Percentiles rank a stretch among this genome's conserved stretches.
These are phyloP conservation scores for Aspergillus sparsus DNA, from an alignment of 495 filamentous ascomycete species.

Conservation along the genomic window DNA sequence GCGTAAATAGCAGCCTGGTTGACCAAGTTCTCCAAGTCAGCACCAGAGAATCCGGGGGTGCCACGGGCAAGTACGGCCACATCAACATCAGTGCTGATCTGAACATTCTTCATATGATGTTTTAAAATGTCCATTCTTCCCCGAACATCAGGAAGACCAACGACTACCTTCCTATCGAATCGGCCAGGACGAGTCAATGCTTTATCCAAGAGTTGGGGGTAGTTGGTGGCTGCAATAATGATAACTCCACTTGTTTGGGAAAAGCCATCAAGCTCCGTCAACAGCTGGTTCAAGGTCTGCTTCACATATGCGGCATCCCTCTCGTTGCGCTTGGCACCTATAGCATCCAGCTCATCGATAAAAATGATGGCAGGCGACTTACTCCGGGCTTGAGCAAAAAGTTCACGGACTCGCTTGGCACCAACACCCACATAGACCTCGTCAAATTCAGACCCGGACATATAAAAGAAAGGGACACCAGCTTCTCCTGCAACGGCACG, in stretches of 20 bases:
- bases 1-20: constrained; percentile 95
- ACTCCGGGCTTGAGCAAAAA: constrained; percentile 82
- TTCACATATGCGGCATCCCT: constrained; percentile 95
- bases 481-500: constrained; percentile 96
- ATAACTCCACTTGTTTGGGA: constrained; percentile 92
- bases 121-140: constrained; percentile 88
- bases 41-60: constrained; percentile 90
- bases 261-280: constrained; percentile 98
- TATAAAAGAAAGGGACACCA: constrained; percentile 98
- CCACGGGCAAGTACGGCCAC: constrained; percentile 77
- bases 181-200: constrained; percentile 91
- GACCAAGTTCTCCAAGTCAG: constrained; percentile 92
- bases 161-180: constrained; percentile 87
- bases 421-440: constrained; percentile 98
- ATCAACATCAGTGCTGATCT: constrained; percentile 76
- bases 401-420: constrained; percentile 93
- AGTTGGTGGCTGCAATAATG: constrained; percentile 94
- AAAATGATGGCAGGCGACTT: constrained; percentile 97
- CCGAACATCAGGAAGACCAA: constrained; percentile 91
- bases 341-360: constrained; percentile 96
- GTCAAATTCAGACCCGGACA: constrained; percentile 98
- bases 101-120: constrained; percentile 88
- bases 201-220: constrained; percentile 90
- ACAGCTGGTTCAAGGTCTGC: constrained; percentile 94
- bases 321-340: constrained; percentile 90